Conservation (phyloP, 1,284 basidiomycete genomes). For the Ganoderma leucocontextum region DNA sequence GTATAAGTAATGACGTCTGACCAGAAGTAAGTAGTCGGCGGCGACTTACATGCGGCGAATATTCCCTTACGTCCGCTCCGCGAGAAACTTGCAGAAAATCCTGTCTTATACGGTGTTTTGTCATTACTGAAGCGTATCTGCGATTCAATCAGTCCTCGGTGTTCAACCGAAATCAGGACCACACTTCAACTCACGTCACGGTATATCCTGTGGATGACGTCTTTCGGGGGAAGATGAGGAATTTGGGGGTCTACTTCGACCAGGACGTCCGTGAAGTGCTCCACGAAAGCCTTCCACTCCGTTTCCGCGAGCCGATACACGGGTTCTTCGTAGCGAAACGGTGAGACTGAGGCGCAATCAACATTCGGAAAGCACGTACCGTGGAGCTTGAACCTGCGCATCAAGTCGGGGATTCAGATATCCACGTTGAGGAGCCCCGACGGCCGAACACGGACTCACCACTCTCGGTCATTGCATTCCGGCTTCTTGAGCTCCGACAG, state of each 20-base stretch:
- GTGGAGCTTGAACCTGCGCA: conserved; percentile 76
- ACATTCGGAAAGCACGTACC: conserved; percentile 49
- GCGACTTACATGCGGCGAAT: conserved; percentile 75
- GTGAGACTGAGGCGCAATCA: not conserved
- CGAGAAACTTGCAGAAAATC: conserved; percentile 81
- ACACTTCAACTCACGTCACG: conserved; percentile 68
- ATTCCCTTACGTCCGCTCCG: conserved; percentile 82
- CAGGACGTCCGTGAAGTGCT: conserved; percentile 71
- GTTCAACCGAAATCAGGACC: not conserved
- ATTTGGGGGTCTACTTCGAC: conserved; percentile 81
- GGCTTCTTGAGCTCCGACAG: conserved; percentile 76
- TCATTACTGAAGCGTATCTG: conserved; percentile 92
- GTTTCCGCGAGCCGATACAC: conserved; percentile 84
- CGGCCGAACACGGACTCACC: conserved; percentile 47
- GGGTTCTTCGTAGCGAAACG: conserved; percentile 63
- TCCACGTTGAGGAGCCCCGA: not conserved
- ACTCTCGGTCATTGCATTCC: conserved; percentile 86
- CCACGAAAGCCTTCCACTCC: conserved; percentile 89
- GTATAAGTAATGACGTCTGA: not conserved
- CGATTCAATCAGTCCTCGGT: not conserved
- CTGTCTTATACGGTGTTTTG: conserved; percentile 91
- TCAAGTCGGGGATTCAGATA: not conserved
- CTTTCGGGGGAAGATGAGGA: conserved; percentile 86
- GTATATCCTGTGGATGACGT: conserved; percentile 86
- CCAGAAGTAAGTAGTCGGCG: not conserved